Evolutionary conservation across 2,329 filamentous ascomycete genomes (phyloP).

Genomic region (Neofusicoccum parvum): DNA sequence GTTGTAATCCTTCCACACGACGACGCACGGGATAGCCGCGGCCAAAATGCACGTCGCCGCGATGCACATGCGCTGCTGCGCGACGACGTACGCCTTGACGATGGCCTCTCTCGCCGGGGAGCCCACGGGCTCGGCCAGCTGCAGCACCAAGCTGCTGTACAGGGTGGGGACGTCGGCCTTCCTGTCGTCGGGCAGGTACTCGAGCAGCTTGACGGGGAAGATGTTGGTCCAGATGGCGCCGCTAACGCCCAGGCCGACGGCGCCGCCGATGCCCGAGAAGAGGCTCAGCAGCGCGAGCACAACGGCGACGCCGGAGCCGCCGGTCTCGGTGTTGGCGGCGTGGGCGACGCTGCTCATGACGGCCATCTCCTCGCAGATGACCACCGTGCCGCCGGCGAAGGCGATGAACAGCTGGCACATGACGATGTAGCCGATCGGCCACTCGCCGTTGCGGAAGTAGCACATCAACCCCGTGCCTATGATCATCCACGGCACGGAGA

Average conservation of each 20-base stretch:
- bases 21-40: slow-evolving; percentile 30
- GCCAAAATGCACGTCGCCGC: slow-evolving; percentile 36
- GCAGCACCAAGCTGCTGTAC: slow-evolving; percentile 55
- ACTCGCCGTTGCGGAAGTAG: slow-evolving; percentile 32
- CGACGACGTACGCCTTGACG: slow-evolving; percentile 31
- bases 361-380: slow-evolving; percentile 24
- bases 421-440: slow-evolving; percentile 34
- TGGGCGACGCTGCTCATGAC: slow-evolving; percentile 39
- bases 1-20: slow-evolving; percentile 38
- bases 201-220: slow-evolving; percentile 53
- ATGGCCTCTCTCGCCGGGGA: slow-evolving; percentile 47
- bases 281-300: slow-evolving; percentile 64
- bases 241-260: slow-evolving; percentile 51
- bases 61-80: slow-evolving; percentile 48
- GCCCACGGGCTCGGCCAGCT: slow-evolving; percentile 55
- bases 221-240: slow-evolving; percentile 64
- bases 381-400: slow-evolving; percentile 34
- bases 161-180: slow-evolving; percentile 32
- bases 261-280: slow-evolving; percentile 56
- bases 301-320: slow-evolving; percentile 56
- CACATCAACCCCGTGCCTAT: slow-evolving; percentile 37
- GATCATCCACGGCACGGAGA: slow-evolving; percentile 30
- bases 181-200: slow-evolving; percentile 37
- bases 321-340: slow-evolving; percentile 33
- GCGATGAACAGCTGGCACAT: slow-evolving; percentile 38